phyloP scores from a whole-genome alignment of 2,329 filamentous ascomycete genomes.

The Claviceps quebecensis region DNA sequence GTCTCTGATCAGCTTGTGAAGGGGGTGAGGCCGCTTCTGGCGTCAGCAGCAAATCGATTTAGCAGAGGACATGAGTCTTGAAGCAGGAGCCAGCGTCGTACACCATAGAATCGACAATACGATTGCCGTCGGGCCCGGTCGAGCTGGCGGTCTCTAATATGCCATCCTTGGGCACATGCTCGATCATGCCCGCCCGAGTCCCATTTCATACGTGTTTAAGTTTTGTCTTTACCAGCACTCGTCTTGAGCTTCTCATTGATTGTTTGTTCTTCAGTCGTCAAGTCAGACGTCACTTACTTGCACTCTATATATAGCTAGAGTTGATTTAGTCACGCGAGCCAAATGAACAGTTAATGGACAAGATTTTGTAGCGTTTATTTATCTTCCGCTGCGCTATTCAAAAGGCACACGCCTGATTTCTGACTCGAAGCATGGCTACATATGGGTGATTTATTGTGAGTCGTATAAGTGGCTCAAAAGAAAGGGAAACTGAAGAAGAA shows the following conservation, averaged over 20 bases:
- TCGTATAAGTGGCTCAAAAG: not conserved
- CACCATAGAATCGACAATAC: not conserved
- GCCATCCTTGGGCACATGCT: not conserved
- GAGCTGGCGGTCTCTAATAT: not conserved
- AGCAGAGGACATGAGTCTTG: not conserved
- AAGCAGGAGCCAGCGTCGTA: not conserved
- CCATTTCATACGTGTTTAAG: conserved; percentile 17
- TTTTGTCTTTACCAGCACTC: conserved; percentile 22
- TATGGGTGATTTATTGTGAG: not conserved
- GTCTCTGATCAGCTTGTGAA: conserved; percentile 9
- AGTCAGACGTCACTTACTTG: conserved; percentile 23
- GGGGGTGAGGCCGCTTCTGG: conserved; percentile 8
- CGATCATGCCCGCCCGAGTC: conserved; percentile 5
- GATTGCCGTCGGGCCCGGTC: not conserved
- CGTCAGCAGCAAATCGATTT: not conserved
- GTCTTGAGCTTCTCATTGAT: conserved; percentile 21
- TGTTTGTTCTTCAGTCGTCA: conserved; percentile 22
- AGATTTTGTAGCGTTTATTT: not conserved
- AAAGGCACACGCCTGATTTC: not conserved
- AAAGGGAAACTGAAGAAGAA: not conserved
- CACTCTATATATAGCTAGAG: conserved; percentile 16
- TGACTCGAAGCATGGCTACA: not conserved
- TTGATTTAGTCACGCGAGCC: conserved; percentile 14
- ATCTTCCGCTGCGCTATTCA: not conserved
- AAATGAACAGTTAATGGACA: conserved; percentile 5